phyloP scores from a whole-genome alignment of 345 rosid species.

The Boechera retrofracta region DNA sequence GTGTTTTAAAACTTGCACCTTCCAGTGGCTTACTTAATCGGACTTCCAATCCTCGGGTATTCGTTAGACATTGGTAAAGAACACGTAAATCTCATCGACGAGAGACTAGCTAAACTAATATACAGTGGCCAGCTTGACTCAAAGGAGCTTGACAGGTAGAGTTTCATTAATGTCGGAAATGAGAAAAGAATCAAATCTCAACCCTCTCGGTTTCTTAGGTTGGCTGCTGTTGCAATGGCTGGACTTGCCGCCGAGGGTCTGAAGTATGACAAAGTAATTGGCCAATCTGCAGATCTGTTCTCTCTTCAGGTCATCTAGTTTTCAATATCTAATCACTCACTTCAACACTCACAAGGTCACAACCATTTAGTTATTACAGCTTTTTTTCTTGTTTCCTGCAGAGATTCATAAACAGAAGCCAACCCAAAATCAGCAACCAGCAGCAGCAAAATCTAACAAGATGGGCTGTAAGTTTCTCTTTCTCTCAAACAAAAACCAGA shows the following conservation, averaged over 20 bases:
- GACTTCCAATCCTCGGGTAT: conserved; percentile 87
- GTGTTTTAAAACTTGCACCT: conserved; percentile 13
- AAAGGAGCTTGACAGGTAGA: conserved; percentile 84
- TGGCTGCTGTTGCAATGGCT: conserved; percentile 92
- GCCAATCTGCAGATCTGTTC: conserved; percentile 98
- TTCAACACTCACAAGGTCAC: not conserved
- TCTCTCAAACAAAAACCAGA: not conserved
- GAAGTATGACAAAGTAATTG: conserved; percentile 87
- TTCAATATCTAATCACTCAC: not conserved
- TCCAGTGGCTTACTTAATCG: conserved; percentile 82
- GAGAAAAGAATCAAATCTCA: not conserved
- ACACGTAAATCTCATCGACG: conserved; percentile 85
- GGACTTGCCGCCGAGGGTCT: conserved; percentile 97
- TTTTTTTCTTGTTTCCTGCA: conserved; percentile 37
- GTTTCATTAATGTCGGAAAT: not conserved
- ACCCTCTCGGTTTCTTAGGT: conserved; percentile 49
- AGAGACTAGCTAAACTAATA: conserved; percentile 75
- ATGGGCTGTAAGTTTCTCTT: conserved; percentile 86
- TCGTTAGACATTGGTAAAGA: conserved; percentile 95
- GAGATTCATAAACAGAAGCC: conserved; percentile 90
- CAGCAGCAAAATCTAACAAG: conserved; percentile 95
- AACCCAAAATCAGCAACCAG: conserved; percentile 75
- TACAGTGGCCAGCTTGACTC: conserved; percentile 92
- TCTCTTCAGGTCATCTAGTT: conserved; percentile 72
- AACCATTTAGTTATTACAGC: conserved; percentile 10